phyloP scores from a whole-genome alignment of 1,284 basidiomycete genomes.

The Irpex sp. region DNA sequence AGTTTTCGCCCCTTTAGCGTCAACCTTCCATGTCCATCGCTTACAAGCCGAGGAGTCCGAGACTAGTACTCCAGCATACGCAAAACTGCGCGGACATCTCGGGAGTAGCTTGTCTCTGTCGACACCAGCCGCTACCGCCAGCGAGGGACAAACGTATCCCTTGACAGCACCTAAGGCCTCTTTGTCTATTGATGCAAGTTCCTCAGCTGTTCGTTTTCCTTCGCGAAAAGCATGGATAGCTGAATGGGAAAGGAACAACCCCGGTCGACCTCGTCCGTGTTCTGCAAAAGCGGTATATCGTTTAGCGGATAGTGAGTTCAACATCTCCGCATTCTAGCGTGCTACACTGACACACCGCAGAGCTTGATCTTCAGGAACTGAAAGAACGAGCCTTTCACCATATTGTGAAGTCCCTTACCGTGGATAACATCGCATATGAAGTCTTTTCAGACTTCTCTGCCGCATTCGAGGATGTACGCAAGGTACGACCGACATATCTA shows the following conservation, averaged over 20 bases:
- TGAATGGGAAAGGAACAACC: conserved; percentile 54
- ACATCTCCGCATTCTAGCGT: not conserved
- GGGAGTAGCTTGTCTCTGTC: conserved; percentile 1
- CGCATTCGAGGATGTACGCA: conserved; percentile 59
- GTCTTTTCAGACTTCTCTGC: conserved; percentile 83
- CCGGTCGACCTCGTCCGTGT: conserved; percentile 67
- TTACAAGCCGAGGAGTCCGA: conserved; percentile 25
- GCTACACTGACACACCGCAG: conserved; percentile 26
- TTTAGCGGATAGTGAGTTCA: conserved; percentile 68
- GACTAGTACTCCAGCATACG: conserved; percentile 18
- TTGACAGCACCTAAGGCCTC: conserved; percentile 9
- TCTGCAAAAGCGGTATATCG: conserved; percentile 84
- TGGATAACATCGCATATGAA: conserved; percentile 81
- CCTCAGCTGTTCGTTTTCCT: conserved; percentile 22
- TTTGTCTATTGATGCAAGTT: conserved; percentile 15
- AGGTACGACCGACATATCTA: not conserved
- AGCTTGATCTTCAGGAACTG: conserved; percentile 63
- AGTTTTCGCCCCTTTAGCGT: conserved; percentile 80
- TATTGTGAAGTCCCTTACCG: conserved; percentile 69
- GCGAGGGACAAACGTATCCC: conserved; percentile 31
- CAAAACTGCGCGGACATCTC: not conserved
- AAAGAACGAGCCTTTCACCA: conserved; percentile 70
- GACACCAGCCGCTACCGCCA: conserved; percentile 18
- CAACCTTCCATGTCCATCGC: conserved; percentile 41
- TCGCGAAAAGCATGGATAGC: conserved; percentile 61